phyloP scores from a whole-genome alignment of 2,329 filamentous ascomycete genomes.

The Fusarium sp. region DNA sequence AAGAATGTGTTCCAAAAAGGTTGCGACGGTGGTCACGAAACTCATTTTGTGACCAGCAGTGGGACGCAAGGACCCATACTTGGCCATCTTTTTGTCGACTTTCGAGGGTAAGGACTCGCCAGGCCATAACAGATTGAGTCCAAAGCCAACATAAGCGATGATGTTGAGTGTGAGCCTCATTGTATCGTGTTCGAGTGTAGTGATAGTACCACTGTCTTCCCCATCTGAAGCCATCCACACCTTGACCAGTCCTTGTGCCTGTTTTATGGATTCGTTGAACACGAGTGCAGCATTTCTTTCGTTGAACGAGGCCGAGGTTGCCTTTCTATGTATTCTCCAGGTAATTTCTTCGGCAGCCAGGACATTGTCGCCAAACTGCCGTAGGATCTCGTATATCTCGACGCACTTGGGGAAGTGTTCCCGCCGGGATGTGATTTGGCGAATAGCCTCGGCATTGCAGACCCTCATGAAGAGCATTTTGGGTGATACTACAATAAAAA shows the following conservation, averaged over 20 bases:
- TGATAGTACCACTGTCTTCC: constrained; percentile 56
- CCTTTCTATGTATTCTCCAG: constrained; percentile 80
- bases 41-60: constrained; percentile 69
- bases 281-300: constrained; percentile 79
- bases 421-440: constrained; percentile 72
- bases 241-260: constrained; percentile 70
- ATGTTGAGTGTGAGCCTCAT: constrained; percentile 70
- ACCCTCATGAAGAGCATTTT: constrained; percentile 64
- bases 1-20: constrained; percentile 72
- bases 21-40: constrained; percentile 72
- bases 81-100: constrained; percentile 57
- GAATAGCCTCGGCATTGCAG: constrained; percentile 72
- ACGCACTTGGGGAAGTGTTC: constrained; percentile 72
- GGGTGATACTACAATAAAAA: constrained; percentile 73
- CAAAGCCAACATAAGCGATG: constrained; percentile 77
- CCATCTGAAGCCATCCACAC: constrained; percentile 61
- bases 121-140: constrained; percentile 69
- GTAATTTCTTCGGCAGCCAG: constrained; percentile 74
- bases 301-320: constrained; percentile 77
- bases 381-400: constrained; percentile 51
- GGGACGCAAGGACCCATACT: constrained; percentile 60
- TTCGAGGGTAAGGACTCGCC: constrained; percentile 64
- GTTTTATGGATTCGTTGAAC: constrained; percentile 69
- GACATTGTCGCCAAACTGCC: constrained; percentile 75
- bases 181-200: constrained; percentile 69